Evolutionary conservation across 495 filamentous ascomycete genomes (phyloP).

Genomic region (Aspergillus conjunctus): DNA sequence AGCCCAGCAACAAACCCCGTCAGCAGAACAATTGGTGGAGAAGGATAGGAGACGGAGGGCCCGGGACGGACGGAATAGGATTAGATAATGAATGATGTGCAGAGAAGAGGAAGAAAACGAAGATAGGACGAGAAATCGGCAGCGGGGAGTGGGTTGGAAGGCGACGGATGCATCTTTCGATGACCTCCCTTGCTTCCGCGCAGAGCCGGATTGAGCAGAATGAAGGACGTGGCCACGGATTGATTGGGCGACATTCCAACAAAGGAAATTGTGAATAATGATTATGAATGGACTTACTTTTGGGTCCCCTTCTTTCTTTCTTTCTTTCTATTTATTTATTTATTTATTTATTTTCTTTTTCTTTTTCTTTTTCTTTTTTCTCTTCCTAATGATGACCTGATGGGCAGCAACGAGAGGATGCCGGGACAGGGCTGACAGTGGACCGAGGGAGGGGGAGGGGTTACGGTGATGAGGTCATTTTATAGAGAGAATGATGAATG

Average conservation of each 20-base stretch:
- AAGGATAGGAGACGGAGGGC: constrained; percentile 12
- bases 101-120: too few relatives aligned
- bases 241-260: constrained; percentile 8
- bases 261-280: neutral
- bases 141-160: constrained; percentile 14
- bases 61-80: constrained; percentile 29
- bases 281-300: neutral
- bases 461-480: neutral
- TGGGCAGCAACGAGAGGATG: constrained; percentile 5
- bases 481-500: neutral
- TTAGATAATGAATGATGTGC: constrained; percentile 30
- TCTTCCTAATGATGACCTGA: neutral
- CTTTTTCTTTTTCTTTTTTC: neutral
- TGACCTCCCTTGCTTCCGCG: constrained; percentile 27
- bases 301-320: neutral
- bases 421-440: neutral
- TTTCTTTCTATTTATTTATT: neutral
- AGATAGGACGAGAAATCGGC: neutral
- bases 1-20: constrained; percentile 26
- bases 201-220: constrained; percentile 22
- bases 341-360: too few relatives aligned
- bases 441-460: neutral
- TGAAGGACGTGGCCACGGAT: neutral
- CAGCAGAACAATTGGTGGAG: constrained; percentile 23
- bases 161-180: constrained; percentile 26